Evolutionary conservation across 2,329 filamentous ascomycete genomes (phyloP), one percentile per base, ranked within the genome.

Genomic region (Colletotrichum sp.): DNA sequence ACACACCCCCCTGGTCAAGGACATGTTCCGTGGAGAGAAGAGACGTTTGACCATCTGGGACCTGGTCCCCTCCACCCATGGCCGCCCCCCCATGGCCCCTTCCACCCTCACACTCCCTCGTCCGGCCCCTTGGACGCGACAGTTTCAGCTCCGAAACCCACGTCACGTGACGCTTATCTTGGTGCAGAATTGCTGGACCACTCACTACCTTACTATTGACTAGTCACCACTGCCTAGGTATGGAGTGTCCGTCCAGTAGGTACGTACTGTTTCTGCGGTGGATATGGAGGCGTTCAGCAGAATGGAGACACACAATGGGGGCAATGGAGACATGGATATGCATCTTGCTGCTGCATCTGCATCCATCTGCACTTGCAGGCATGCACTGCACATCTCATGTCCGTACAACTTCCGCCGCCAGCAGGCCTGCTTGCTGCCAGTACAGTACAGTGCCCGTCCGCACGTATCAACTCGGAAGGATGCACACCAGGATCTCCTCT

Each of bases 21-120:
- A 76, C 73, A 76, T 69, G 73, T 76, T 76, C 73, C 73, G 73
- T 76, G 64, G 59, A 65, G 73, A 69, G 70, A 72, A 76, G 64
- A 76, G 73, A 69, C 73, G 73, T 76, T 76, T 76, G 73, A 76
- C 64, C 70, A 76, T 76, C 73, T 57, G 63, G 73, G 73, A 73
- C 70, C 49, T 73, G 73, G 73, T 63, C 71, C 59, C 44, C 57
- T 22, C 29, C 57, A 36, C 34, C 70, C 70, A 27, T 62, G 65
- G 16, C 55, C 11, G 19, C 16, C 69, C 29, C 19, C 57, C 34
- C 52, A 22, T 29, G 22, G 34, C 29, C 25, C 30, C 27, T 32
- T 27, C n/a, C 13, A 30, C 29, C 29, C 30, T 57, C 19, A 44
- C 57, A 55, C 57, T 67, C 25, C 69, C 44, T 73, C 73, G 73